Conservation (phyloP, 208 protist genomes). For the Herpetomonas muscarum region DNA sequence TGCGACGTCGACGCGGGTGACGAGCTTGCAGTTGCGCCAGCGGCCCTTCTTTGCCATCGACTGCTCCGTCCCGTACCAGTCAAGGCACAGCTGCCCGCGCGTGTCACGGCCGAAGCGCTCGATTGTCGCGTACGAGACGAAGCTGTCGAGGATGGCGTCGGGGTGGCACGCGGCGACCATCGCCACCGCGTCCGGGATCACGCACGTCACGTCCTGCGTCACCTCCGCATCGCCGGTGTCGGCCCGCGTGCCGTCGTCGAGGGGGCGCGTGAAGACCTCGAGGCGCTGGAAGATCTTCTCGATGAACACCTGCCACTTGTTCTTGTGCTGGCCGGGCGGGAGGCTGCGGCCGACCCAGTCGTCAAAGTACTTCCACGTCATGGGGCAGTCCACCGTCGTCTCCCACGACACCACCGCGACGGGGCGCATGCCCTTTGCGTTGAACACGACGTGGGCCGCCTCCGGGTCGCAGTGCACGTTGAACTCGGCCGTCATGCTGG, state of each 20-base stretch:
- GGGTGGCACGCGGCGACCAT: constrained; percentile 57
- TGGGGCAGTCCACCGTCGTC: constrained; percentile 69
- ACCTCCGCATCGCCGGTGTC: constrained; percentile 69
- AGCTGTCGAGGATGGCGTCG: constrained; percentile 46
- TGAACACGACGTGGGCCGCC: constrained; percentile 74
- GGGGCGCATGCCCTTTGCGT: constrained; percentile 45
- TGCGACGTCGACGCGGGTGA: constrained; percentile 34
- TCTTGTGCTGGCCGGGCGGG: constrained; percentile 19
- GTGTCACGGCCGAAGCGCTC: constrained; percentile 70
- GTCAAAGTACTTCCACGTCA: constrained; percentile 77
- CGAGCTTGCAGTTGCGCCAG: constrained; percentile 68
- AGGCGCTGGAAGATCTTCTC: constrained; percentile 68
- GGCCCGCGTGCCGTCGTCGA: constrained; percentile 52
- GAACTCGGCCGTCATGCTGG: constrained; percentile 76
- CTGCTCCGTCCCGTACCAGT: constrained; percentile 85
- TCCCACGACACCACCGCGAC: constrained; percentile 72
- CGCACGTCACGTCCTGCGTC: constrained; percentile 77
- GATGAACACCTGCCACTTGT: constrained; percentile 60
- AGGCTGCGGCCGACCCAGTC: constrained; percentile 38
- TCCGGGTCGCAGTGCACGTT: constrained; percentile 87
- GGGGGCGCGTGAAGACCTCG: constrained; percentile 66
- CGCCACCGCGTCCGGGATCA: constrained; percentile 78
- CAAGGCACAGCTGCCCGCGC: constrained; percentile 62
- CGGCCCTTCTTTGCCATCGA: constrained; percentile 81
- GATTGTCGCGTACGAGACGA: constrained; percentile 67